Percentiles rank a stretch among this genome's conserved stretches.
Evolutionary conservation across 768 basidiomycete species (phyloP).

Genomic region (Paxillus ammoniavirescens): DNA sequence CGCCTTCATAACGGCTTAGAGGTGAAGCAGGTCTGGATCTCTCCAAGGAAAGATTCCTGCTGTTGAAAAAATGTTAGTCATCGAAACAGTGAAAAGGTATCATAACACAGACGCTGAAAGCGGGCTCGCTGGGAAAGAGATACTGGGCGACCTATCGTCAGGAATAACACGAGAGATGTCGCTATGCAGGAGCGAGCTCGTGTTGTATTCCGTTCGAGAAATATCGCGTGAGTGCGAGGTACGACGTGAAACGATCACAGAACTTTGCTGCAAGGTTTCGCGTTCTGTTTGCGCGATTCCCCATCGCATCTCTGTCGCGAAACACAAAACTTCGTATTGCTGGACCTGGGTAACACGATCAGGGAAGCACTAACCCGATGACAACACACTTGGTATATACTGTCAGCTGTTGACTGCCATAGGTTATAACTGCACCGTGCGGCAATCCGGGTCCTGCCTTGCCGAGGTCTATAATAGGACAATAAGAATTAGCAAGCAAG

Average conservation of each 20-base stretch:
- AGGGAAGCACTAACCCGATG: background rate
- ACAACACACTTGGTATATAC: slow-evolving; percentile 6
- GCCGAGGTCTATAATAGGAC: slow-evolving; percentile 18
- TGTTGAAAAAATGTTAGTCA: background rate
- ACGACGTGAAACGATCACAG: slow-evolving; percentile 13
- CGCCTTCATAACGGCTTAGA: background rate
- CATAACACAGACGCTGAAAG: background rate
- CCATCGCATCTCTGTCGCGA: slow-evolving; percentile 27
- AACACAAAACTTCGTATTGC: slow-evolving; percentile 30
- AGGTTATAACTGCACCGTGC: slow-evolving; percentile 23
- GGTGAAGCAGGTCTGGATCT: background rate
- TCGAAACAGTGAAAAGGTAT: background rate
- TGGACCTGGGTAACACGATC: slow-evolving; percentile 15
- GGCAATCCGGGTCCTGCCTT: slow-evolving; percentile 27
- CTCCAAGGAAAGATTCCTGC: background rate
- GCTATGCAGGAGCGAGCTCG: slow-evolving; percentile 8
- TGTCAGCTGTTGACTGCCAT: slow-evolving; percentile 20
- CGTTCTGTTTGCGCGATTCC: slow-evolving; percentile 2
- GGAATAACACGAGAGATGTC: slow-evolving; percentile 21
- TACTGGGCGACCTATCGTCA: background rate
- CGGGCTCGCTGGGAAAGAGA: slow-evolving; percentile 3
- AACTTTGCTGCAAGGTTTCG: slow-evolving; percentile 15
- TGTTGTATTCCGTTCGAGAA: background rate
- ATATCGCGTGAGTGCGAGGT: background rate
- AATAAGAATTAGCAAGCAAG: background rate